Percentiles rank a stretch among this genome's conserved stretches.
Conservation (phyloP, 148 eudicot genomes). For the Silene latifolia region DNA sequence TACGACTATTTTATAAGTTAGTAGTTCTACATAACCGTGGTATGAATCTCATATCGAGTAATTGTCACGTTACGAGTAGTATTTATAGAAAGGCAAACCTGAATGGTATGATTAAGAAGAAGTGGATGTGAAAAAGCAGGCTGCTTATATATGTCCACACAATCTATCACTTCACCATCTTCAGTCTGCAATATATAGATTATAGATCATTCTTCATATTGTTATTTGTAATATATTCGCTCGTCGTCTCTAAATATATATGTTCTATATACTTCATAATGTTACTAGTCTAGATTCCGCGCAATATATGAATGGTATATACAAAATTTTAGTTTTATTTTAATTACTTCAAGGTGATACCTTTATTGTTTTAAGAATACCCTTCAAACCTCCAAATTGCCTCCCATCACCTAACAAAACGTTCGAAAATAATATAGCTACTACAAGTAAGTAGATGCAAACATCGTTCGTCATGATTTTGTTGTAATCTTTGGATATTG, state of each 20-base stretch:
- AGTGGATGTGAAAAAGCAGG: slow-evolving; percentile 15
- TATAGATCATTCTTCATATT: not conserved
- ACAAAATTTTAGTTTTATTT: no score
- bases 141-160: slow-evolving; percentile 16
- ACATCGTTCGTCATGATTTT: not conserved
- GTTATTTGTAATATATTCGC: no score
- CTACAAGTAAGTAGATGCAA: not conserved
- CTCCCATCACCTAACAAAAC: not conserved
- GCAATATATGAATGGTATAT: no score
- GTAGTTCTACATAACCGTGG: no score
- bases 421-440: not conserved
- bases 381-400: slow-evolving; percentile 1
- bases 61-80: not conserved
- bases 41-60: no score
- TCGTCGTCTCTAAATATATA: no score
- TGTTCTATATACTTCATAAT: no score
- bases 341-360: no score
- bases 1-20: no score
- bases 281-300: no score
- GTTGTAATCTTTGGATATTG: no score
- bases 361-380: slow-evolving; percentile 5
- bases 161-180: slow-evolving; percentile 14
- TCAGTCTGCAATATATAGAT: not conserved
- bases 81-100: not conserved
- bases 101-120: slow-evolving; percentile 5